Base-by-base conservation (phyloP, 1,284 basidiomycete species). In the Boletellus sp. region DNA sequence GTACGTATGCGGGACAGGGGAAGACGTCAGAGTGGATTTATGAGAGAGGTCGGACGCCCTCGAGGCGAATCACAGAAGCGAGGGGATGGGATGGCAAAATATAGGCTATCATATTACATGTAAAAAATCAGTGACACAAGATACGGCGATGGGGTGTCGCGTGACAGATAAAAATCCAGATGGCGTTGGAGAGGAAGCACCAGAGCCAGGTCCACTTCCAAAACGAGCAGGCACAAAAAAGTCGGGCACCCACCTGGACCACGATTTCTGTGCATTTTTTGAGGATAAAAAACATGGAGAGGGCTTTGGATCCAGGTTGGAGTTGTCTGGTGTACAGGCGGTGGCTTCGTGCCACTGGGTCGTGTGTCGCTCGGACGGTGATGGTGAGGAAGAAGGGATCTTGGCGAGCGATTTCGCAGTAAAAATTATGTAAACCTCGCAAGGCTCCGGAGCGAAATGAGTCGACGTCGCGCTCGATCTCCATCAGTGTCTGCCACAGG, bases 211-310 rank as follows among this genome's bases (percentile, higher is more conserved):
- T 43, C 37, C 44, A 54, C 53, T 63, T 62, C 67, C 65, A 57
- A 56, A 66, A 63, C 41, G 57, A 64, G 63, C 40, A 18, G 33
- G 24, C 10, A 50, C 30, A 39, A 54, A 65, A 65, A 62, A 65
- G 56, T 39, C 28, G 21, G 22, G 36, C 33, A 74, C 75, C 63
- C 54, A 79, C 80, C 58, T 63, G 68, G 70, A 65, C 72, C 66
- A 71, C 70, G 74, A 74, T 74, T 75, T 72, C 73, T 74, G 63
- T 70, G 66, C 81, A 82, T 81, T 65, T 69, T 65, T 64, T 47
- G 53, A 53, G 50, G 57, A 57, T 64, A 72, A 66, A 70, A 72
- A 73, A 81, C 79, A 81, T 81, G 75, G 67, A 69, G 66, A 67
- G 61, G 63, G 58, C 64, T 59, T 64, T 62, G 65, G 63, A 69